Percentiles rank a stretch among this genome's conserved stretches.
phyloP scores from a whole-genome alignment of 768 basidiomycete species.

The Botryobasidium botryosum region DNA sequence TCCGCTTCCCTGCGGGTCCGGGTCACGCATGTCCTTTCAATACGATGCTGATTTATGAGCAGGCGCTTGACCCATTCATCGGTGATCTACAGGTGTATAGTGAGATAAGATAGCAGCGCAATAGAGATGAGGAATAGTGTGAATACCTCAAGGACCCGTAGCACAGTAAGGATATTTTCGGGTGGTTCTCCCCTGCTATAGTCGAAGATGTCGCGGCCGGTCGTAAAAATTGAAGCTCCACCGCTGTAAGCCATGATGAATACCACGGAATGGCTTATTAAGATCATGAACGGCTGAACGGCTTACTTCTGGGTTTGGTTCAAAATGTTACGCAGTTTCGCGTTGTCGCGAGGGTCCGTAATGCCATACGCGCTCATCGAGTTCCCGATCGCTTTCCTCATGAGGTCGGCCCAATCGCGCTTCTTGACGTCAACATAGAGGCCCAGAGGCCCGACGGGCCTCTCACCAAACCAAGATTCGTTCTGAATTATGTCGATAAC shows the following conservation, averaged over 20 bases:
- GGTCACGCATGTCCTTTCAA: conserved; percentile 60
- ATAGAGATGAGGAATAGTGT: background rate
- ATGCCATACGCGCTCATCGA: conserved; percentile 57
- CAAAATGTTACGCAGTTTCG: conserved; percentile 36
- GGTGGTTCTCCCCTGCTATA: conserved; percentile 58
- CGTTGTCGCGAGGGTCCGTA: conserved; percentile 48
- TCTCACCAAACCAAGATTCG: conserved; percentile 47
- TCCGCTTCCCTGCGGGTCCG: conserved; percentile 48
- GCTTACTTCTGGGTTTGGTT: conserved; percentile 4
- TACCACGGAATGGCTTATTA: background rate
- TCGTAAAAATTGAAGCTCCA: conserved; percentile 39
- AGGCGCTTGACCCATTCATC: conserved; percentile 62
- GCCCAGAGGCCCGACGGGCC: conserved; percentile 73
- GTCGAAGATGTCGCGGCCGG: conserved; percentile 65
- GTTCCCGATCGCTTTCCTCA: conserved; percentile 42
- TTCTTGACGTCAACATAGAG: conserved; percentile 59
- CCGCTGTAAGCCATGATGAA: conserved; percentile 21
- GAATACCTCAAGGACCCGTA: conserved; percentile 65
- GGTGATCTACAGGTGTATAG: conserved; percentile 35
- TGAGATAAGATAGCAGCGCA: conserved; percentile 4
- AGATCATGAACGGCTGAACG: background rate
- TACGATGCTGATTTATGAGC: conserved; percentile 52
- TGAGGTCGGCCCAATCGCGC: conserved; percentile 42
- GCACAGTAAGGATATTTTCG: conserved; percentile 43
- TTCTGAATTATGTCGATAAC: conserved; percentile 31